Base-by-base conservation (phyloP, 2,329 filamentous ascomycete genomes). In the Intubia oerlemansii region DNA sequence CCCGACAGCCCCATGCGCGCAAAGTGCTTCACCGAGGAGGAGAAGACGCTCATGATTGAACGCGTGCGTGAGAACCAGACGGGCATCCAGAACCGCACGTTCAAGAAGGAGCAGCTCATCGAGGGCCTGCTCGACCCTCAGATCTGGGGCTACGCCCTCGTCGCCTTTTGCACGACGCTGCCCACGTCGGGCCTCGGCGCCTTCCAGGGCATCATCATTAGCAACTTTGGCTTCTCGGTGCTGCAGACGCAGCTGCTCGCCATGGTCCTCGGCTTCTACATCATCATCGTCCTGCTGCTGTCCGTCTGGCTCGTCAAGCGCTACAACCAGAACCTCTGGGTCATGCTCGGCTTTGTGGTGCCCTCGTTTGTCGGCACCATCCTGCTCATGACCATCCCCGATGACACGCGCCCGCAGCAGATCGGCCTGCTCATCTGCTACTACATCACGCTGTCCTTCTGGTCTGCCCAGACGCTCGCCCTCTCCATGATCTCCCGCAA, bases 361-460 rank as follows among this genome's bases (percentile, higher is more conserved):
- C 75, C 73, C 54, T 76, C 71, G 1, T 75, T 77, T 41, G 44
- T 75, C 26, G 75, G 75, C 29, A 80, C 74, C 2, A 69, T 77
- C 29, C 60, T 78, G 22, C 61, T 81, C 31, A 73, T 81, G 62
- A 72, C 66, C 0, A 59, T 81, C 7, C 47, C 61, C 14, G 70
- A 72, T 38, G 54, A 57, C 6, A 62, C 54, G 24, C 54, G 56
- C 20, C 47, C 59, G 7, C 68, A 66, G 21, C 62, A 73, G 46
- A 58, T 71, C 17, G 75, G 75, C 5, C 57, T 82, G 1, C 51
- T 81, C 10, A 64, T 81, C 41, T 64, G 59, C 41, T 82, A 81
- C 55, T 82, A 81, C 50, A 72, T 81, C 35, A 72, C 34, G 0
- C 57, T 80, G 12, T 78, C 70, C 5, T 82, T 82, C 59, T 81